Base-by-base conservation (phyloP, 2,329 filamentous ascomycete species). In the Gnomoniopsis smithogilvyi region DNA sequence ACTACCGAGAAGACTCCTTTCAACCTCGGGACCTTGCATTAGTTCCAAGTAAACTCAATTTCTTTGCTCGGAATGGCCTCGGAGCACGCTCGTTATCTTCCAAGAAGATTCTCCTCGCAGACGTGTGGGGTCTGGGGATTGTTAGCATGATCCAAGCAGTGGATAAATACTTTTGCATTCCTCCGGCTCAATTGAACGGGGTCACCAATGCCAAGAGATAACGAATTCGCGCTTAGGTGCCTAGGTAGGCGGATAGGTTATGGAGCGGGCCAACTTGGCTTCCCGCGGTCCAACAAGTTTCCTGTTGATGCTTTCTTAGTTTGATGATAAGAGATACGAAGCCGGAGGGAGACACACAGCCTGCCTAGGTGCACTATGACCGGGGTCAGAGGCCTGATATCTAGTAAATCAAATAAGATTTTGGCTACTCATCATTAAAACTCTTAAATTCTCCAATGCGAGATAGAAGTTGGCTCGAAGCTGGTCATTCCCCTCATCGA, bases 271-370 rank as follows among this genome's bases (percentile, higher is more conserved):
- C 19, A 56, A 34, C n/a, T 22, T 33, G 46, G 19, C 14, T 26
- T 15, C 7, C 36, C 12, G 36, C 17, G 36, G 36, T n/a, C 36
- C 36, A n/a, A 7, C 36, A n/a, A 14, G 17, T 4, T 15, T n/a
- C 15, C 17, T 41, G 7, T 26, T 34, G 30, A 43, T 26, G 17
- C 50, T 48, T 30, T 8, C 26, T 43, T 53, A 34, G 43, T 26
- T 38, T 52, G 22, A 51, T 57, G 58, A 60, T 60, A 57, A 60
- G 58, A 48, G 49, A 60, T 54, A 49, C 49, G 47, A 45, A 55
- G 54, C 47, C 36, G 49, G 50, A 54, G 49, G 8, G 26, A 8
- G 8, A 12, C 43, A 24, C 10, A 15, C 46, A n/a, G n/a, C 54
- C 10, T 41, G 34, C 19, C 22, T n/a, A n/a, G n/a, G 46, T 36